These are phyloP conservation scores for Fraxinus dipetala DNA, from an alignment of 305 asterid species.

Conservation along the genomic window DNA sequence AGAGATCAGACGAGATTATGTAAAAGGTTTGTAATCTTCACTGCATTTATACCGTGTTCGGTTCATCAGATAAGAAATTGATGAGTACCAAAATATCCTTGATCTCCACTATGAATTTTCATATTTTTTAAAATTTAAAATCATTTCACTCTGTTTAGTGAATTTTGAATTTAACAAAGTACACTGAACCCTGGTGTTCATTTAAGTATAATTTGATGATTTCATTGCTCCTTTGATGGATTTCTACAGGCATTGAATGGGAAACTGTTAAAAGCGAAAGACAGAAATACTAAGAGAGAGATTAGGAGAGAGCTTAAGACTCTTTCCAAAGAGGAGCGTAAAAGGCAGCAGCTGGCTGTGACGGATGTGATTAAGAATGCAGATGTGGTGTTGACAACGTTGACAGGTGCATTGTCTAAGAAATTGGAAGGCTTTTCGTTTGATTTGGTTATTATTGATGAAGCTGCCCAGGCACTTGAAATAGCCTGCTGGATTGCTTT, in stretches of 20 bases:
- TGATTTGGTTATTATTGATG: conserved; percentile 90
- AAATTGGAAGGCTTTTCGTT: conserved; percentile 71
- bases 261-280: conserved; percentile 86
- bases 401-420: conserved; percentile 83
- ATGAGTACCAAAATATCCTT: neutral
- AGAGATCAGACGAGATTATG: neutral
- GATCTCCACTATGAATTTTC: neutral
- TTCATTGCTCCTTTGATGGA: conserved; percentile 2
- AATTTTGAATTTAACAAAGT: neutral
- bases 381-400: conserved; percentile 80
- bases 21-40: neutral
- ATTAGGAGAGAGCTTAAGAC: conserved; percentile 80
- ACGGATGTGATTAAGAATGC: conserved; percentile 85
- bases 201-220: conserved; percentile 1
- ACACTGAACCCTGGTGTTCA: neutral
- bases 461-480: conserved; percentile 99
- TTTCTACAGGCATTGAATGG: conserved; percentile 71
- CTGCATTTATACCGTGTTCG: neutral
- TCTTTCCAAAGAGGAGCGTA: conserved; percentile 87
- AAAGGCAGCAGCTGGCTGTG: conserved; percentile 98
- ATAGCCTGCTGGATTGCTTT: conserved; percentile 98
- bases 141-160: neutral
- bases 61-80: neutral
- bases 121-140: neutral
- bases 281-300: conserved; percentile 79